Base-by-base conservation (phyloP, 805 yeast genomes). In the Kazachstania taianensis region DNA sequence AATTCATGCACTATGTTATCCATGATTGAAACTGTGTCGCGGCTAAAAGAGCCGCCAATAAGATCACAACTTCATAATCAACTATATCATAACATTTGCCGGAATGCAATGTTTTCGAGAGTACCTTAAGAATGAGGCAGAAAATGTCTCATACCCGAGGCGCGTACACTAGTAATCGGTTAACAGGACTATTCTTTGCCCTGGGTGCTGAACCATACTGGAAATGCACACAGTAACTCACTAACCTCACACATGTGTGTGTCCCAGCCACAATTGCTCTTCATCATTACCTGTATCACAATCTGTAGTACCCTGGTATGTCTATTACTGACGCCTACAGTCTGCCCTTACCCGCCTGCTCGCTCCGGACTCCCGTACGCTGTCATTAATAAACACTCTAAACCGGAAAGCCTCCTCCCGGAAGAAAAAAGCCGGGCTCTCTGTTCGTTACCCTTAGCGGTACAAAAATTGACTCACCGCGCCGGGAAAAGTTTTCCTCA, bases 381-480 rank as follows among this genome's bases (percentile, higher is more conserved):
- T 10, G 15, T 26, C 25, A 2, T n/a, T 9, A 22, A 22, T n/a
- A 22, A n/a, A 20, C 24, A 20, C 24, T 7, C 24, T n/a, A 9
- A n/a, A 9, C 4, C 25, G 12, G 25, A 9, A 22, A 9, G 2
- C 25, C 2, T n/a, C 12, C 12, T 9, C 12, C 4, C 25, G 12
- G 25, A 9, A 22, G 4, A 22, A n/a, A n/a, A 4, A 23, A 28
- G 27, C 35, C 29, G 27, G 22, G 28, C 32, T 36, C 39, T 31
- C 39, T 31, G 22, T 18, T 12, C 9, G 25, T 32, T 31, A 28
- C 39, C 39, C 30, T 36, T 31, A 31, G 28, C 30, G 30, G 30
- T 10, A 17, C 15, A n/a, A 22, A 20, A 9, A 17, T 12, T 7
- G 23, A n/a, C 19, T n/a, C 9, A 15, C 15, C 5, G 9, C 34